Evolutionary conservation across 768 basidiomycete genomes (phyloP), one percentile per base, ranked within the genome.

Genomic region (Naganishia antarctica): DNA sequence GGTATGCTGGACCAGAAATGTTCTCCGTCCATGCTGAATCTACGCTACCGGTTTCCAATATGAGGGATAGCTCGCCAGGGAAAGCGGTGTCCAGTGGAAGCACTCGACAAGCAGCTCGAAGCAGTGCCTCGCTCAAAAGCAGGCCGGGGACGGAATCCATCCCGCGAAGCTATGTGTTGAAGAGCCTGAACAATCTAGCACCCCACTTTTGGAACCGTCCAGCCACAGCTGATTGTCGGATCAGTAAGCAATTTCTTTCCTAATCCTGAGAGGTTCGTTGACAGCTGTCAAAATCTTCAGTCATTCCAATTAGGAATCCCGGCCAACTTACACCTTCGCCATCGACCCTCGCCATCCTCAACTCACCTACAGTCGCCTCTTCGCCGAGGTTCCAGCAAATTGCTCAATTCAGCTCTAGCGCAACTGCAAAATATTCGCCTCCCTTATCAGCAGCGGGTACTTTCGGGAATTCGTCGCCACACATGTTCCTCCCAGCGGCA

Each of bases 151-250:
- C 53, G 21, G 53, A 57, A 25, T 16, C 37, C 41, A 66, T 66
- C 2, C 65, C 65, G 15, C 29, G 59, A 29, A 64, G 57, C 28
- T 73, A 66, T 47, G 64, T 71, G 11, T 60, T 72, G 32, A 60
- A 68, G 66, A 67, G 65, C n/a, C 59, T 74, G 29, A 66, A 70
- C 28, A 61, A 62, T n/a, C 41, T 66, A 13, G 73, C 73, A 7
- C 67, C 46, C 7, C 48, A 69, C 25, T 71, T 68, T 45, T 74
- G 73, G 73, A 65, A 68, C 29, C 51, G 65, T 26, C 66, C 71
- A 7, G 64, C 63, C 5, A 70, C 68, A 4, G 47, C 72, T 11
- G 73, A 74, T 60, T 63, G 65, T 29, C 51, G 64, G 4, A 60
- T 74, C 23, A 50, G 73, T 74, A 46, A 63, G 72, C 66, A 31